phyloP scores from a whole-genome alignment of 2,329 filamentous ascomycete genomes.

The Tolypocladium guangdongense region DNA sequence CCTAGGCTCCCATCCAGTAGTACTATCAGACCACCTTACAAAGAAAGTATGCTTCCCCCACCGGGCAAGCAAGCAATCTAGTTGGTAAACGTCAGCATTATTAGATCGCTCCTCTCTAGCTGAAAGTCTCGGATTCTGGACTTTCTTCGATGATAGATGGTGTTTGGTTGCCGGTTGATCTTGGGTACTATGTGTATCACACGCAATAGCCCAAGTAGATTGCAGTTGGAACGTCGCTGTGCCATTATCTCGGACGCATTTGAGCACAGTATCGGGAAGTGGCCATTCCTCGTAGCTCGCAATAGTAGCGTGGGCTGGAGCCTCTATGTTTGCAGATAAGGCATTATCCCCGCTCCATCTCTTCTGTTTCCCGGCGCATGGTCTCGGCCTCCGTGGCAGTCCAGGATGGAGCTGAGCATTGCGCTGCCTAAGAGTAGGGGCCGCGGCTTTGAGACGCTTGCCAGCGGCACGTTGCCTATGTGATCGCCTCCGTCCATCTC shows the following conservation, averaged over 20 bases:
- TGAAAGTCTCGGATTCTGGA: too few species aligned
- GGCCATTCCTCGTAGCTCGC: slow-evolving; percentile 1
- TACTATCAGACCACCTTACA: too few species aligned
- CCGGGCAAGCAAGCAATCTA: not conserved
- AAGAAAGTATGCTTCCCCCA: not conserved
- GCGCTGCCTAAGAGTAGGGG: not conserved
- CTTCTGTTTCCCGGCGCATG: not conserved
- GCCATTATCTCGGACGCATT: slow-evolving; percentile 1
- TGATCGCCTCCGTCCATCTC: not conserved
- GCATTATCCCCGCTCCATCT: not conserved
- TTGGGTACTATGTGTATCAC: too few species aligned
- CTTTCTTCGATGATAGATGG: too few species aligned
- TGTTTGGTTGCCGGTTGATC: too few species aligned
- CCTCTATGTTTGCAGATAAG: not conserved
- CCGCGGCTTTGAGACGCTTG: not conserved
- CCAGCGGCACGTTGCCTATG: not conserved
- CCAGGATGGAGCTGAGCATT: not conserved
- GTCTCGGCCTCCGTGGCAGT: not conserved
- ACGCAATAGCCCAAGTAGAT: too few species aligned
- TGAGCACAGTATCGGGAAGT: not conserved
- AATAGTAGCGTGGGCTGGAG: not conserved
- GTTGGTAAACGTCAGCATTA: not conserved
- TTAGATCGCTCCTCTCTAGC: too few species aligned
- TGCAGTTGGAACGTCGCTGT: not conserved
- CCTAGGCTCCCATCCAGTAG: not conserved